Percentiles rank a stretch among this genome's conserved stretches.
Conservation (phyloP, 176 grass and related monocot species). For the Calamus simplicifolius region DNA sequence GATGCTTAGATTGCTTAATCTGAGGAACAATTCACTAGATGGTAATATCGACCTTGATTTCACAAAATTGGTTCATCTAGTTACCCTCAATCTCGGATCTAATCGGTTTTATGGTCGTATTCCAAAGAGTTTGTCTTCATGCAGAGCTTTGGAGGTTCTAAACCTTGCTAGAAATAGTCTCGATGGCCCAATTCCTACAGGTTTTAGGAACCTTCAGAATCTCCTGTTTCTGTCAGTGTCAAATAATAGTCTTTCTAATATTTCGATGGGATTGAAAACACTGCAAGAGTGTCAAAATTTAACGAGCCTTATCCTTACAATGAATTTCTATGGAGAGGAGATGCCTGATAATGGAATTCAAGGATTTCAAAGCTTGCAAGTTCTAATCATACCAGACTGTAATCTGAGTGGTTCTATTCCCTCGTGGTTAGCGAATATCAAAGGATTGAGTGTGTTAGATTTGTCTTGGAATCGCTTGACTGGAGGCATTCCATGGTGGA, state of each 20-base stretch:
- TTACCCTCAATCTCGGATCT: not conserved
- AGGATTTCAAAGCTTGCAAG: not conserved
- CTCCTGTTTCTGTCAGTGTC: not conserved
- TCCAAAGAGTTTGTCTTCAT: not conserved
- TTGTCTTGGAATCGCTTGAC: not conserved
- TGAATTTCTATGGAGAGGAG: not conserved
- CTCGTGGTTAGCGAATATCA: not conserved
- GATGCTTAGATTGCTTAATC: not conserved
- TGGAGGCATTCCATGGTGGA: not conserved
- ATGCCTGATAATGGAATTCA: not conserved
- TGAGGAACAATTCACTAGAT: slow-evolving; percentile 3
- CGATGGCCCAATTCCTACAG: not conserved
- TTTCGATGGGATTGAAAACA: not conserved
- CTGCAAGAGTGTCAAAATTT: not conserved
- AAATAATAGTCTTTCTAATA: not conserved
- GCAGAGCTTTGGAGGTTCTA: not conserved
- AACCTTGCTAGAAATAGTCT: not conserved
- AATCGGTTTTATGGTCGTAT: not conserved
- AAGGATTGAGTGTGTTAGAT: not conserved
- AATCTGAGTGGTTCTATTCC: not conserved
- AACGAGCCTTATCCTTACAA: not conserved
- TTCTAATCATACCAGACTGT: not conserved
- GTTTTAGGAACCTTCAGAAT: not conserved
- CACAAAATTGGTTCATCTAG: not conserved
- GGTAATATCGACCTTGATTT: not conserved